Conservation (phyloP, 2,329 filamentous ascomycete genomes). For the Diplodia mutila region DNA sequence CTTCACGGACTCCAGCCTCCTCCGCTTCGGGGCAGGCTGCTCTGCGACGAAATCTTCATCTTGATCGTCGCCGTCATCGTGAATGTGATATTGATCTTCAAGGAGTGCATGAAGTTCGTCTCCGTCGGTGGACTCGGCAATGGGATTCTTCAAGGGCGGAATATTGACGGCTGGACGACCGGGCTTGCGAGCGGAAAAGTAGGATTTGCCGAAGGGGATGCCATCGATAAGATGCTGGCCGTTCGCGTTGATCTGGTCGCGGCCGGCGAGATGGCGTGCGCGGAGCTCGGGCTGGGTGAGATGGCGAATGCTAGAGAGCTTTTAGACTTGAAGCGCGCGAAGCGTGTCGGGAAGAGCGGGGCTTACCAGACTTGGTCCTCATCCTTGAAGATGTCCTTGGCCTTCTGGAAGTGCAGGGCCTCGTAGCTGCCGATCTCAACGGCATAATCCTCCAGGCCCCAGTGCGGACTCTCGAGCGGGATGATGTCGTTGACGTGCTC, state of each 20-base stretch:
- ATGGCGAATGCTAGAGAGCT: slow-evolving; percentile 69
- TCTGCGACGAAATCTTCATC: slow-evolving; percentile 39
- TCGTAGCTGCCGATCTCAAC: slow-evolving; percentile 82
- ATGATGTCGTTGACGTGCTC: slow-evolving; percentile 78
- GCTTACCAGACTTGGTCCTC: slow-evolving; percentile 81
- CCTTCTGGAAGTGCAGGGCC: slow-evolving; percentile 80
- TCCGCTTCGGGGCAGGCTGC: slow-evolving; percentile 30
- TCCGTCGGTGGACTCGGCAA: slow-evolving; percentile 43
- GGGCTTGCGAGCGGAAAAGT: slow-evolving; percentile 57
- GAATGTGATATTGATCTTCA: not conserved
- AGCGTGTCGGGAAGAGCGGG: not conserved
- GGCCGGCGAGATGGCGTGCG: slow-evolving; percentile 72
- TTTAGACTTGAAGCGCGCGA: slow-evolving; percentile 10
- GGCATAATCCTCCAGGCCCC: slow-evolving; percentile 88
- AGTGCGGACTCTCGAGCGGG: slow-evolving; percentile 78
- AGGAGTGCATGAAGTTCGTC: slow-evolving; percentile 28
- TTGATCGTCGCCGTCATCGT: not conserved
- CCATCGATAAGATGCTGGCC: slow-evolving; percentile 85
- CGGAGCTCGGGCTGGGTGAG: slow-evolving; percentile 75
- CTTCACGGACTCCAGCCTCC: not conserved
- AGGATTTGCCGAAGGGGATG: slow-evolving; percentile 77
- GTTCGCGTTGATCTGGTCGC: slow-evolving; percentile 77
- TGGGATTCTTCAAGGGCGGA: slow-evolving; percentile 70
- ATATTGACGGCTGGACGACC: slow-evolving; percentile 71
- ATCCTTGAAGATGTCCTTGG: slow-evolving; percentile 72